Base-by-base conservation (phyloP, 2,329 filamentous ascomycete species). In the Ploettnerulaceae sp. region DNA sequence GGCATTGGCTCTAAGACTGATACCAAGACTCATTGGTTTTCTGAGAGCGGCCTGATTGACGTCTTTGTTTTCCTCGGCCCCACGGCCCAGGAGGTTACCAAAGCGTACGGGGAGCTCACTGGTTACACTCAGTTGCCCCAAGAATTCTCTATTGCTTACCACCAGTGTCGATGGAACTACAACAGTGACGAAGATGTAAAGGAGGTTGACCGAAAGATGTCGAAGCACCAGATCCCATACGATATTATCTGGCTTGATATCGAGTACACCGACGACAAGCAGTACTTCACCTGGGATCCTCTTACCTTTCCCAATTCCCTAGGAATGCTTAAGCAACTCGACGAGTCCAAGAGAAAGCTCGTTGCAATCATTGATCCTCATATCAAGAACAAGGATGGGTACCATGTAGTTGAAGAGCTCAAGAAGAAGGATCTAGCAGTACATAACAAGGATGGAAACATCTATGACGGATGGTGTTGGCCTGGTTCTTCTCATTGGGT, bases 121-220 rank as follows among this genome's bases (percentile, higher is more conserved):
- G 93, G 93, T 20, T 91, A 83, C 61, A 93, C 89, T 22, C 84
- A 90, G 50, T 79, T 98, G 67, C 93, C 93, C 1, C 89, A 95
- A 61, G 85, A 93, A 54, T 96, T 96, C 60, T 78, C 91, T 2
- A 81, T 98, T 56, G 93, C 81, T 9, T 96, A 97, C 67, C 93
- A 98, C 63, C 93, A 98, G 67, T 97, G 93, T 66, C 86, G 93
- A 59, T 98, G 93, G 93, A 98, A 98, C 70, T 98, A 98, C 64
- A 84, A 96, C 47, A 94, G 89, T 1, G 91, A 96, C 60, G 89
- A 96, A 55, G 93, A 98, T 67, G 90, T 98, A 48, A 94, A 87
- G 66, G 90, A 97, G 61, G 91, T 98, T 32, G 90, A 97, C 65
- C 82, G 86, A 55, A 95, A 94, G 66, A 95, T 98, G 71, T 90